A percentile compares a stretch with the other conserved stretches of the same genome.
phyloP scores from a whole-genome alignment of 345 rosid genomes.

The Corchorus capsularis region DNA sequence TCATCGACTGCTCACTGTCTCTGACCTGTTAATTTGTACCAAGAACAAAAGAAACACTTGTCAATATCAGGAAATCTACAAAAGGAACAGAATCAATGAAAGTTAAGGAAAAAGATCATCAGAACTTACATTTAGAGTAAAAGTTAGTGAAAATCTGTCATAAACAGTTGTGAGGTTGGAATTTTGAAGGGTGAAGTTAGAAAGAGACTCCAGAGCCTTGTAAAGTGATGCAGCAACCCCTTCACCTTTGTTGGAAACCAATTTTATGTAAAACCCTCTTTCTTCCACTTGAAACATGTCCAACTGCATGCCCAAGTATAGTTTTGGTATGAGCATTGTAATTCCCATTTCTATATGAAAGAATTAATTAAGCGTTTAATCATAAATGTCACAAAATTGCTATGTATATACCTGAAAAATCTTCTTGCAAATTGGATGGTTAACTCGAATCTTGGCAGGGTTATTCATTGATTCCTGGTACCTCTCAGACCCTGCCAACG shows the following conservation, averaged over 20 bases:
- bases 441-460: constrained; percentile 29
- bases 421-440: constrained; percentile 40
- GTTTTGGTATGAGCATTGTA: neutral
- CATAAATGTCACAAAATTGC: neutral
- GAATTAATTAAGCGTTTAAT: neutral
- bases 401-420: constrained; percentile 60
- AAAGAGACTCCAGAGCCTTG: constrained; percentile 73
- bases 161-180: constrained; percentile 59
- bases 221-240: constrained; percentile 71
- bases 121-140: constrained; percentile 53
- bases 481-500: constrained; percentile 34
- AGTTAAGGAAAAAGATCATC: constrained; percentile 10
- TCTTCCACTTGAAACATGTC: constrained; percentile 76
- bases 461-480: constrained; percentile 28
- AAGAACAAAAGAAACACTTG: neutral
- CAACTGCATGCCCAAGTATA: constrained; percentile 42
- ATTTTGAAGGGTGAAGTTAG: constrained; percentile 63
- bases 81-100: neutral
- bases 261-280: constrained; percentile 62
- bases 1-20: constrained; percentile 45
- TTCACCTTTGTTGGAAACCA: constrained; percentile 57
- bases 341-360: no score
- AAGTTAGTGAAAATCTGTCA: constrained; percentile 57
- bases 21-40: constrained; percentile 42
- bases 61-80: neutral